Evolutionary conservation across 371 early-diverging fungal species (phyloP).

Genomic region (Nematocida sp.): DNA sequence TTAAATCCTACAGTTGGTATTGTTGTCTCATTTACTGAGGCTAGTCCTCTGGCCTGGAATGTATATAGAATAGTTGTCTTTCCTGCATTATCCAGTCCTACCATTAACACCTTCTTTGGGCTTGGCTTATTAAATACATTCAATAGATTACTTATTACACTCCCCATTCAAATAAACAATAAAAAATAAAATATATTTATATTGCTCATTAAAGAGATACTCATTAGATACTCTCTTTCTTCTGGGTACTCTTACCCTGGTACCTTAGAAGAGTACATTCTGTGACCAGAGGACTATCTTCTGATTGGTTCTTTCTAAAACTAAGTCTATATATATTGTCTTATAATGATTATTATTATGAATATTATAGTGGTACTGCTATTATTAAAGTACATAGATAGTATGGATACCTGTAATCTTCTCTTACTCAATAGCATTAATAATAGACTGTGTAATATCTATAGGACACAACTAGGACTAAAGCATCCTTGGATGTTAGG

Average conservation of each 20-base stretch:
- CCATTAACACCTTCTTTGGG: constrained; percentile 65
- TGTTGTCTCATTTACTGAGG: constrained; percentile 69
- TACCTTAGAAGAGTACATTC: too few species aligned
- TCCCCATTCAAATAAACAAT: constrained; percentile 40
- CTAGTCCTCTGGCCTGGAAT: constrained; percentile 84
- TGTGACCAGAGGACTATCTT: too few species aligned
- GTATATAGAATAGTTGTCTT: constrained; percentile 71
- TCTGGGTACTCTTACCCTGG: too few species aligned
- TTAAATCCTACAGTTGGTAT: constrained; percentile 78
- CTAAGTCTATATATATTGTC: too few species aligned
- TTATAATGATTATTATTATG: too few species aligned
- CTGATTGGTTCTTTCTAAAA: too few species aligned
- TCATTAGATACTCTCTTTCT: too few species aligned
- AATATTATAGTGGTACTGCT: too few species aligned
- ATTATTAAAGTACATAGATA: too few species aligned
- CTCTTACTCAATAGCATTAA: neutral
- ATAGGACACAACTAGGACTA: neutral
- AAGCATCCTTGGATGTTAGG: constrained; percentile 45
- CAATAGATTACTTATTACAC: constrained; percentile 39
- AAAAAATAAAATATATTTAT: constrained; percentile 50
- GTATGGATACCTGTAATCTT: too few species aligned
- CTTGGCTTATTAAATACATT: constrained; percentile 24
- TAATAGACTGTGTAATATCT: constrained; percentile 2
- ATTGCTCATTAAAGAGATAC: neutral
- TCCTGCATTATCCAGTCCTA: constrained; percentile 72